A percentile compares a stretch with the other conserved stretches of the same genome.
phyloP scores from a whole-genome alignment of 345 rosid genomes.

The Nasturtium officinale region DNA sequence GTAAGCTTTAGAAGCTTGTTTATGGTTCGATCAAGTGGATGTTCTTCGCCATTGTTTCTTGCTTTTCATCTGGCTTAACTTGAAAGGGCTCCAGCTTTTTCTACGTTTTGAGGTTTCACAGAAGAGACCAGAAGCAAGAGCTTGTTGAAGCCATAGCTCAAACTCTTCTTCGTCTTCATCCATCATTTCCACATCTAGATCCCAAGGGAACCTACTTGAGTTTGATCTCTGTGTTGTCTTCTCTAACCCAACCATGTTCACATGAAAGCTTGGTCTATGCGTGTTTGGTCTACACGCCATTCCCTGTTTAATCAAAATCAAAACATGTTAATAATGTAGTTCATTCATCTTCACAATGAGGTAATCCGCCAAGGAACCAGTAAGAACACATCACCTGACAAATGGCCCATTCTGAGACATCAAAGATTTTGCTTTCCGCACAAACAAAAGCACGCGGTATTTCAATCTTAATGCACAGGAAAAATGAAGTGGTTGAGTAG shows the following conservation, averaged over 20 bases:
- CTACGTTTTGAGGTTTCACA: conserved; percentile 84
- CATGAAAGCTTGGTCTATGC: conserved; percentile 93
- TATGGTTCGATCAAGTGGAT: conserved; percentile 46
- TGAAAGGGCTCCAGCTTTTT: conserved; percentile 97
- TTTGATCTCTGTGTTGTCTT: conserved; percentile 78
- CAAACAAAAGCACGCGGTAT: conserved; percentile 99
- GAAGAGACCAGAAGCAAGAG: conserved; percentile 86
- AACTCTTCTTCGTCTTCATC: conserved; percentile 91
- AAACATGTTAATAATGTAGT: not conserved
- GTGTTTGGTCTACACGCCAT: conserved; percentile 98
- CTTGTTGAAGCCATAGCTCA: conserved; percentile 89
- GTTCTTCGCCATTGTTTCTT: conserved; percentile 95
- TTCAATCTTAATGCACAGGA: conserved; percentile 61
- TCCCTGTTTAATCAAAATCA: conserved; percentile 52
- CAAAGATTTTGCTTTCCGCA: conserved; percentile 98
- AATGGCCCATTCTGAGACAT: conserved; percentile 98
- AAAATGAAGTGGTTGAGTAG: conserved; percentile 21
- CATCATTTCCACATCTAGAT: conserved; percentile 88
- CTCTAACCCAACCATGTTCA: conserved; percentile 91
- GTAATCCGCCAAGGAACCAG: not conserved
- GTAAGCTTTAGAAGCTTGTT: conserved; percentile 3
- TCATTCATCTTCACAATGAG: conserved; percentile 14
- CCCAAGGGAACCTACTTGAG: conserved; percentile 91
- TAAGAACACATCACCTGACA: conserved; percentile 73
- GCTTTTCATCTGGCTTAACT: conserved; percentile 75